These are phyloP conservation scores for Sporothrix humicola DNA, from an alignment of 2,329 filamentous ascomycete species.

Conservation along the genomic window DNA sequence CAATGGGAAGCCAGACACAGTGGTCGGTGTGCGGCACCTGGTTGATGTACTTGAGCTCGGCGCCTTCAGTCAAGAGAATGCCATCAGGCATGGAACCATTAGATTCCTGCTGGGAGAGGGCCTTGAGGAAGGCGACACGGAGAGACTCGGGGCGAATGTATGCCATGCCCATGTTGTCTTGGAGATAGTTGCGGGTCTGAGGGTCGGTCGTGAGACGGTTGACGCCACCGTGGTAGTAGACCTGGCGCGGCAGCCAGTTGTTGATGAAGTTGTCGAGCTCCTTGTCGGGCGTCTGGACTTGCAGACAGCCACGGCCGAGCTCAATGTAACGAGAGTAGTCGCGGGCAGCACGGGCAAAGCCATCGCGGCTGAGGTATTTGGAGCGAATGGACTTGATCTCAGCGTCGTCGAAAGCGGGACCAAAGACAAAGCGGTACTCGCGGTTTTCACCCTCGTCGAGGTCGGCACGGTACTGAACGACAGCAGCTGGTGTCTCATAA, in stretches of 20 bases:
- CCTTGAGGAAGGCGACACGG: slow-evolving; percentile 55
- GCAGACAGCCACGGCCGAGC: slow-evolving; percentile 56
- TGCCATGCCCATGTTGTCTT: slow-evolving; percentile 67
- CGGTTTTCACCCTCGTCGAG: slow-evolving; percentile 49
- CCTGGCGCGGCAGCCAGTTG: slow-evolving; percentile 63
- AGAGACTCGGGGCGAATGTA: slow-evolving; percentile 59
- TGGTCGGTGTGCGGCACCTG: slow-evolving; percentile 66
- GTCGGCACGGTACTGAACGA: slow-evolving; percentile 57
- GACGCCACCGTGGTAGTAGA: slow-evolving; percentile 64
- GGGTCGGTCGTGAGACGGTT: slow-evolving; percentile 64
- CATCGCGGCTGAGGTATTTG: slow-evolving; percentile 57
- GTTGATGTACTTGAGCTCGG: slow-evolving; percentile 66
- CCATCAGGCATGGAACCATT: slow-evolving; percentile 65
- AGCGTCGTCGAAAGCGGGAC: slow-evolving; percentile 58
- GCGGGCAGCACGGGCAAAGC: slow-evolving; percentile 52
- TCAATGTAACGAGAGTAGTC: slow-evolving; percentile 59
- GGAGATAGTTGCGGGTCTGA: slow-evolving; percentile 64
- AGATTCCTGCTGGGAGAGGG: slow-evolving; percentile 59
- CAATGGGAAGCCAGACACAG: slow-evolving; percentile 63
- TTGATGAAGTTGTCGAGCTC: slow-evolving; percentile 64
- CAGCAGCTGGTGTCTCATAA: slow-evolving; percentile 61
- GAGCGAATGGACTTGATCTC: slow-evolving; percentile 54
- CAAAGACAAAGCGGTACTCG: slow-evolving; percentile 61
- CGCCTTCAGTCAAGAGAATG: slow-evolving; percentile 58
- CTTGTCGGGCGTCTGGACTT: slow-evolving; percentile 60